Percentiles rank a stretch among this genome's conserved stretches.
Evolutionary conservation across 345 rosid species (phyloP).

Genomic region (Murraya paniculata): DNA sequence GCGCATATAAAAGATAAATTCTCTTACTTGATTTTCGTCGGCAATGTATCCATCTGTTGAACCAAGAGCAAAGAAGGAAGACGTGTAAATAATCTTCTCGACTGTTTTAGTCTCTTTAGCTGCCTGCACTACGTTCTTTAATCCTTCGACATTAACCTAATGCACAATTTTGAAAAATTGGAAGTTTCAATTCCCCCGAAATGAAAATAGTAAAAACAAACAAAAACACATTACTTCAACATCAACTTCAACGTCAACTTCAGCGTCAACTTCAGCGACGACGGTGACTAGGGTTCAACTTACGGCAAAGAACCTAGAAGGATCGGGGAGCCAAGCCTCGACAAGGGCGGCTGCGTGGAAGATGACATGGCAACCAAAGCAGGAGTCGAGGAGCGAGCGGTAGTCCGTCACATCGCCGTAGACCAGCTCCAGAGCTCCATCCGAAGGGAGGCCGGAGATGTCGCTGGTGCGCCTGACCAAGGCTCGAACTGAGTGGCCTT

Average conservation of each 20-base stretch:
- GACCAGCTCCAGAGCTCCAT: slow-evolving; percentile 44
- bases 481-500: slow-evolving; percentile 70
- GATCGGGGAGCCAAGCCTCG: slow-evolving; percentile 93
- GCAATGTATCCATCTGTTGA: slow-evolving; percentile 77
- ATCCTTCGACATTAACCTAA: slow-evolving; percentile 84
- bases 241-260: too few species aligned
- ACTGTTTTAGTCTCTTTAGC: slow-evolving; percentile 51
- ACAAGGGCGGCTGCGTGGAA: slow-evolving; percentile 87
- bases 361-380: slow-evolving; percentile 64
- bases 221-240: too few species aligned
- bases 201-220: background rate
- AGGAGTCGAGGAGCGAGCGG: slow-evolving; percentile 54
- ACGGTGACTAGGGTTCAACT: slow-evolving; percentile 1
- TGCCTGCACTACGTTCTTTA: slow-evolving; percentile 68
- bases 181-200: background rate
- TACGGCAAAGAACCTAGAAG: slow-evolving; percentile 70
- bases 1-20: background rate
- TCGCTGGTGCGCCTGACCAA: slow-evolving; percentile 84
- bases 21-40: slow-evolving; percentile 63
- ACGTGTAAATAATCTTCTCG: slow-evolving; percentile 71
- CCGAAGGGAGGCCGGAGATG: slow-evolving; percentile 52
- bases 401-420: slow-evolving; percentile 85
- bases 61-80: slow-evolving; percentile 90
- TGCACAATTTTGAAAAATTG: background rate
- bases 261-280: background rate